Percentiles rank a stretch among this genome's conserved stretches.
Conservation (phyloP, 257 asterid species). For the Echium plantagineum region DNA sequence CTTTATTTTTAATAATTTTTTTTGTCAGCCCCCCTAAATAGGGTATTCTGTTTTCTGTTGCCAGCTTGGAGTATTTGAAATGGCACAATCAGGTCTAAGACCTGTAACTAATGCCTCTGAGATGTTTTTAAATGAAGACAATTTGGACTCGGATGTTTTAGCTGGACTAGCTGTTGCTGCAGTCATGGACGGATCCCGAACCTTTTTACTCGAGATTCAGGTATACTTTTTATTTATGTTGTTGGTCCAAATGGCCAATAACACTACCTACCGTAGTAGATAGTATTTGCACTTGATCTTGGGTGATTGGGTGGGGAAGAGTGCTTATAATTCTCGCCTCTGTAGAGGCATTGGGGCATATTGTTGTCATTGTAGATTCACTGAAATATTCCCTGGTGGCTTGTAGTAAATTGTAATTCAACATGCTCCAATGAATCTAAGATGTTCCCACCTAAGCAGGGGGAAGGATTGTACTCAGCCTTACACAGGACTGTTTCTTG, state of each 20-base stretch:
- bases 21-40: background rate
- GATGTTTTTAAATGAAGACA: slow-evolving; percentile 73
- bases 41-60: slow-evolving; percentile 8
- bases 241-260: background rate
- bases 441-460: too few species aligned
- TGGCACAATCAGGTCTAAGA: slow-evolving; percentile 65
- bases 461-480: too few species aligned
- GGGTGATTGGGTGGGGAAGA: too few species aligned
- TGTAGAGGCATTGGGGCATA: too few species aligned
- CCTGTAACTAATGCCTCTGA: slow-evolving; percentile 79
- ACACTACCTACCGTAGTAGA: too few species aligned
- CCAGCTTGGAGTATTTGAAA: slow-evolving; percentile 91
- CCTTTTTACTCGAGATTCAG: slow-evolving; percentile 85
- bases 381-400: too few species aligned
- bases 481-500: too few species aligned
- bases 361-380: too few species aligned
- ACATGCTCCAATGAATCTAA: too few species aligned
- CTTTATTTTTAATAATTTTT: background rate
- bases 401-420: too few species aligned
- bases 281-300: too few species aligned
- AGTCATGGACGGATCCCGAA: slow-evolving; percentile 79
- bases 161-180: slow-evolving; percentile 92
- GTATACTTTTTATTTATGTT: slow-evolving; percentile 16
- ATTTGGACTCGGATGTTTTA: slow-evolving; percentile 63
- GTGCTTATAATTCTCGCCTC: too few species aligned